Evolutionary conservation across 2,329 filamentous ascomycete genomes (phyloP).

Genomic region (Cladosporium colombiae): DNA sequence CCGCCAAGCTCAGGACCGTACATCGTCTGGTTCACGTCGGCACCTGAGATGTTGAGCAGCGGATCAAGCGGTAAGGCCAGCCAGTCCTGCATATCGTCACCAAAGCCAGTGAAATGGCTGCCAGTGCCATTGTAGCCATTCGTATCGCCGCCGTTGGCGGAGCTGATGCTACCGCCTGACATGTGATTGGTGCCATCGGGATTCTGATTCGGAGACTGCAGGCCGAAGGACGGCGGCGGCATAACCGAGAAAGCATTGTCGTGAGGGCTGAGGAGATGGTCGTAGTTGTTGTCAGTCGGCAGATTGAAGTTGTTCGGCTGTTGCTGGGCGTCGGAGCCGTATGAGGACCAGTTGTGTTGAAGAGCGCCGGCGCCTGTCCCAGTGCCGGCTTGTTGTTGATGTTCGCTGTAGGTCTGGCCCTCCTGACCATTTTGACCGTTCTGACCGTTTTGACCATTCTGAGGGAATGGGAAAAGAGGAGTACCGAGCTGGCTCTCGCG

Average conservation of each 20-base stretch:
- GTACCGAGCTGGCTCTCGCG: slow-evolving; percentile 20
- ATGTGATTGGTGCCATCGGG: slow-evolving; percentile 33
- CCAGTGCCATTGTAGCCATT: slow-evolving; percentile 24
- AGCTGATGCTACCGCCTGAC: slow-evolving; percentile 29
- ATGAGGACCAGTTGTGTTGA: slow-evolving; percentile 23
- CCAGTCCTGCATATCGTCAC: slow-evolving; percentile 55
- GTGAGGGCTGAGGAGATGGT: slow-evolving; percentile 35
- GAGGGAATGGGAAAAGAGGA: slow-evolving; percentile 9
- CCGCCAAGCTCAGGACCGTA: slow-evolving; percentile 66
- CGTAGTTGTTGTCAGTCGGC: slow-evolving; percentile 45
- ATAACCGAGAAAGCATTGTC: slow-evolving; percentile 48
- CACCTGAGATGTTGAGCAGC: slow-evolving; percentile 58
- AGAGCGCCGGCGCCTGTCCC: slow-evolving; percentile 14
- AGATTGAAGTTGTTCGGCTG: slow-evolving; percentile 45
- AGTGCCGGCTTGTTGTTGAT: slow-evolving; percentile 8
- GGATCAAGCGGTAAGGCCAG: slow-evolving; percentile 63
- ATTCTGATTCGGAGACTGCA: slow-evolving; percentile 30
- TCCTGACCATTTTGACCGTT: slow-evolving; percentile 8
- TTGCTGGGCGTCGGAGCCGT: slow-evolving; percentile 1
- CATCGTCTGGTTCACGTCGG: slow-evolving; percentile 57
- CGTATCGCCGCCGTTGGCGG: slow-evolving; percentile 28
- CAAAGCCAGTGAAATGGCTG: slow-evolving; percentile 24
- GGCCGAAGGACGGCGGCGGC: slow-evolving; percentile 47
- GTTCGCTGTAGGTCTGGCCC: not conserved
- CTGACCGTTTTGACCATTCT: slow-evolving; percentile 1